Evolutionary conservation across 441 rosid genomes (phyloP), one percentile per base, ranked within the genome.

Genomic region (Pelargonium fulgidum): DNA sequence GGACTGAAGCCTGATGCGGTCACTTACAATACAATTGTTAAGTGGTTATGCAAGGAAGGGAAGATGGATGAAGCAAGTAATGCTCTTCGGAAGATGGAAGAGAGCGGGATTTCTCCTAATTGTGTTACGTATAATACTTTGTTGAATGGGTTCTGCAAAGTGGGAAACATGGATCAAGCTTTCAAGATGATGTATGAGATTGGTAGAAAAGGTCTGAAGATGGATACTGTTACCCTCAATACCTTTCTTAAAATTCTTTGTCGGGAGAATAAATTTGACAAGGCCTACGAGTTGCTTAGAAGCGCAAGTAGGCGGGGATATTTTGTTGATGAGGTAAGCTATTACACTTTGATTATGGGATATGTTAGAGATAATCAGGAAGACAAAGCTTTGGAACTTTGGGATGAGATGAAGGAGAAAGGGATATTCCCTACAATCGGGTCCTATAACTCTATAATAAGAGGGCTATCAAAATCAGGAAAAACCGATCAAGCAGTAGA

Each of bases 391-490:
- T 72, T 88, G 70, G 77, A 77, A 68, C 85, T 85, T 63, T 91
- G 98, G 97, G 79, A 81, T 17, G 94, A 91, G 79, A 91, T 93
- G 94, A 91, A 81, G 82, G 79, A 78, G 77, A 81, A 81, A 73
- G 77, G 81, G 75, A 84, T 93, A 12, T 67, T 79, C 68, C 98
- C 98, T 58, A 85, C 83, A 1, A 76, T 85, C 74, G 41, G 74
- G 66, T 91, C 92, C n/a, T 89, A 84, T 77, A 91, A 93, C 78
- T 75, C 89, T 72, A 59, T 89, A 5, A 89, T 93, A 65, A 73
- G 77, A 62, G 98, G 91, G 70, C 82, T 89, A 68, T 86, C 87
- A 75, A 92, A 84, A 70, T 77, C 76, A 7, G 87, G 89, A 44
- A 86, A 81, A 79, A 86, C 90, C 56, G 88, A 86, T 69, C 72